phyloP scores from a whole-genome alignment of 768 basidiomycete genomes.

The Suillus variegatus region DNA sequence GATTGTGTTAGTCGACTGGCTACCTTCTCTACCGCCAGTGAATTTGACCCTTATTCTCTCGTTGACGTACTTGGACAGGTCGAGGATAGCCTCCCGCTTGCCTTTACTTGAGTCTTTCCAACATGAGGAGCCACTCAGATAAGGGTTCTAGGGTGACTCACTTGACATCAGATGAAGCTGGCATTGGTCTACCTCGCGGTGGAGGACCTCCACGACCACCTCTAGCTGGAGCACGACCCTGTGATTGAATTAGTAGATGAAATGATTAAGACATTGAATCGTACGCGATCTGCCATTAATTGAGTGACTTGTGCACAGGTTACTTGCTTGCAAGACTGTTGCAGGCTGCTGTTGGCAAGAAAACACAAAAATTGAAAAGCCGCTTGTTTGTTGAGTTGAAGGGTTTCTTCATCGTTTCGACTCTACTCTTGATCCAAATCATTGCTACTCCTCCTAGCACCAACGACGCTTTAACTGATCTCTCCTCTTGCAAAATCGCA shows the following conservation, averaged over 20 bases:
- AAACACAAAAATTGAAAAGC: constrained; percentile 30
- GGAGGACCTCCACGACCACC: constrained; percentile 45
- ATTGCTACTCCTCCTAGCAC: not conserved
- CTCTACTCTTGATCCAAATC: not conserved
- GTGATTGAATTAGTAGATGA: constrained; percentile 21
- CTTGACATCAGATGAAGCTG: constrained; percentile 25
- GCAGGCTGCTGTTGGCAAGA: not conserved
- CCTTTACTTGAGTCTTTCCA: constrained; percentile 36
- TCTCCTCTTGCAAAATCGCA: constrained; percentile 11
- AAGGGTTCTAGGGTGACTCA: constrained; percentile 18
- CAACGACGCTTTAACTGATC: constrained; percentile 2
- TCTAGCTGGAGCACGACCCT: constrained; percentile 63
- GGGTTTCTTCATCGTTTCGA: constrained; percentile 8
- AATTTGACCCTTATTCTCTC: constrained; percentile 94
- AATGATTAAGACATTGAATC: not conserved
- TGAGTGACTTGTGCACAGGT: not conserved
- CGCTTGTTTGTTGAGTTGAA: constrained; percentile 23
- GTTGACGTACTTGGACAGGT: constrained; percentile 92
- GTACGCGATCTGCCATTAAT: constrained; percentile 33
- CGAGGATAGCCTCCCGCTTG: constrained; percentile 92
- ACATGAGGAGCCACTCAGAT: constrained; percentile 18
- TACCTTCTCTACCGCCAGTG: constrained; percentile 96
- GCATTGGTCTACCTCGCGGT: constrained; percentile 20
- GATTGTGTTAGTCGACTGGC: constrained; percentile 6
- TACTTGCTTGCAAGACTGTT: constrained; percentile 4